Base-by-base conservation (phyloP, 2,329 filamentous ascomycete genomes). In the Ascochyta pisi region DNA sequence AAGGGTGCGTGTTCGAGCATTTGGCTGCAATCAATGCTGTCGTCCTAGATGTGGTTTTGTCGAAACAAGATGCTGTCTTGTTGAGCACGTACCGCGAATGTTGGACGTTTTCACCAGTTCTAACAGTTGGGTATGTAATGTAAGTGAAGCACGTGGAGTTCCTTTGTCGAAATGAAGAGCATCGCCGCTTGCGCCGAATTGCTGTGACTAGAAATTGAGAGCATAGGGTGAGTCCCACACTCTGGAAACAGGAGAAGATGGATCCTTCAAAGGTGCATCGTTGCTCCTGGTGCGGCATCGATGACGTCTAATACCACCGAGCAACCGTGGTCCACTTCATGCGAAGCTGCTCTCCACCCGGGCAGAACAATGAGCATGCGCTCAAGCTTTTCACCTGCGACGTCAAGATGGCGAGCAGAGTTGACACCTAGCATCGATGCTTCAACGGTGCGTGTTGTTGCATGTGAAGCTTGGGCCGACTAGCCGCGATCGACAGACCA, bases 401-500 rank as follows among this genome's bases (percentile, higher is more conserved):
- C 37, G 26, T 19, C 27, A 19, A 40, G 27, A 38, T 33, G 33
- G 46, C 46, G 37, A 50, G 45, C 35, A 35, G 35, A 55, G 39
- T 23, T 39, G 35, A 40, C 41, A 45, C n/a, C 29, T 50, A 41
- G 52, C 46, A 23, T 45, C 46, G 53, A 41, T 47, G 8, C 22
- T 42, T 46, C 46, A 37, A 42, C 46, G 53, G 46, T 37, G 42
- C n/a, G 24, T 45, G 52, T 35, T 27, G 35, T 50, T 45, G 52
- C 52, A 55, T 31, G 54, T 53, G 54, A 57, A 53, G 54, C 48
- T 46, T 50, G 53, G 53, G 46, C 53, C 45, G 52, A 27, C 43
- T 38, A 50, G 44, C 54, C 47, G 52, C 46, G 48, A 54, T 51
- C 41, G 38, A 43, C 48, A 27, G 44, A 27, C 54, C 27, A 43